Conservation (phyloP, 2,329 filamentous ascomycete genomes). For the Pseudogymnoascus sp. region DNA sequence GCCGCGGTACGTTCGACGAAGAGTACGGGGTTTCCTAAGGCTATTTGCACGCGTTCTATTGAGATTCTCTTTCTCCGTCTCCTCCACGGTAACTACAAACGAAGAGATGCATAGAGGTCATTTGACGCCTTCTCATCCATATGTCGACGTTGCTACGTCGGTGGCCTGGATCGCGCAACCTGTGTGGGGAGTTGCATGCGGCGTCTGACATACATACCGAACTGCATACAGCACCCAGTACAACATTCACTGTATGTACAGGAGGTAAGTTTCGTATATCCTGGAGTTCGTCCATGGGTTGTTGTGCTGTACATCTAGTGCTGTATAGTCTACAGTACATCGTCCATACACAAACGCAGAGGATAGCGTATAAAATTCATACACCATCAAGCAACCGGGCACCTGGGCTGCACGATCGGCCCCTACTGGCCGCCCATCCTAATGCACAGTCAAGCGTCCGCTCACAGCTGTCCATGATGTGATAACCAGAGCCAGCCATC, state of each 20-base stretch:
- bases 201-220: neutral
- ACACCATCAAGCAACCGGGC: neutral
- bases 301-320: neutral
- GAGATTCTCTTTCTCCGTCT: neutral
- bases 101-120: neutral
- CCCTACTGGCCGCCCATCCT: neutral
- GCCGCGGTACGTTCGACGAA: neutral
- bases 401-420: neutral
- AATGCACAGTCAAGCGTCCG: neutral
- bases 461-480: neutral
- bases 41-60: neutral
- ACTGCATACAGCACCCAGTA: neutral
- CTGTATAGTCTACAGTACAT: neutral
- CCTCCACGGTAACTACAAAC: neutral
- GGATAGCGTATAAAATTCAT: neutral
- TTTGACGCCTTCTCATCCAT: neutral
- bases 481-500: conserved; percentile 3
- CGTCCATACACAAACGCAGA: neutral
- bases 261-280: neutral
- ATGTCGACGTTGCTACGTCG: neutral
- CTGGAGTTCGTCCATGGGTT: neutral
- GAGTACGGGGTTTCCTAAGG: neutral
- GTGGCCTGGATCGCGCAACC: neutral
- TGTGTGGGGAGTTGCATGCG: neutral
- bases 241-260: neutral